These are phyloP conservation scores for Mediolabrus comicus DNA, from an alignment of 108 stramenopile species.

Conservation along the genomic window DNA sequence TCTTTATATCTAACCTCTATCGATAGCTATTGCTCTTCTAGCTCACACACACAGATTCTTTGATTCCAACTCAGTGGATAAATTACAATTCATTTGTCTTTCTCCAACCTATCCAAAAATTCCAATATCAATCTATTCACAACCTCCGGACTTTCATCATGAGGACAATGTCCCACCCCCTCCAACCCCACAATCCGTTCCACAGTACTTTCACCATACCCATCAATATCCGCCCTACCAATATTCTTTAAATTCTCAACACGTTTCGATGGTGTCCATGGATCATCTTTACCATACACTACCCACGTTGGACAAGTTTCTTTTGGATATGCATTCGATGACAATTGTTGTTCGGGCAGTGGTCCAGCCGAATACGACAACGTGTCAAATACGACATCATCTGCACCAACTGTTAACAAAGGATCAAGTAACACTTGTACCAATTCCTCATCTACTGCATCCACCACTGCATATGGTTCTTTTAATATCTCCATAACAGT, in stretches of 20 bases:
- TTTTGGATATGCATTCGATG: slow-evolving; percentile 31
- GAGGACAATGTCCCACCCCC: slow-evolving; percentile 94
- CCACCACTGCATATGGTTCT: slow-evolving; percentile 79
- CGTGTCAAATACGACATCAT: slow-evolving; percentile 93
- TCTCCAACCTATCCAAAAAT: slow-evolving; percentile 66
- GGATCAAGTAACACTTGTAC: slow-evolving; percentile 86
- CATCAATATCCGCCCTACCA: slow-evolving; percentile 10
- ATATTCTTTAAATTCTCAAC: slow-evolving; percentile 67
- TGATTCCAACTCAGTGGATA: no score
- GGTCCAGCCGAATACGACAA: slow-evolving; percentile 92
- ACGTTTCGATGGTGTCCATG: slow-evolving; percentile 85
- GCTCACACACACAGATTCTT: no score
- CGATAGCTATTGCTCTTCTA: no score
- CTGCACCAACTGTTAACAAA: slow-evolving; percentile 78
- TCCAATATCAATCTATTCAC: slow-evolving; percentile 85
- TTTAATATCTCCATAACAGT: slow-evolving; percentile 86
- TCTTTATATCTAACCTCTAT: no score
- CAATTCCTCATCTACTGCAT: slow-evolving; percentile 88
- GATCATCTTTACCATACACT: slow-evolving; percentile 89
- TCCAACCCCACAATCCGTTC: slow-evolving; percentile 74
- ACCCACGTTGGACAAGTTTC: slow-evolving; percentile 74
- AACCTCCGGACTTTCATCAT: slow-evolving; percentile 91
- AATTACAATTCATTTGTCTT: no score
- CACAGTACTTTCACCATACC: slow-evolving; percentile 32
- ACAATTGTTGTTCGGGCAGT: slow-evolving; percentile 92